Evolutionary conservation across 352 stramenopile species (phyloP), one percentile per base, ranked within the genome.

Genomic region (Phytopythium oedochilum): DNA sequence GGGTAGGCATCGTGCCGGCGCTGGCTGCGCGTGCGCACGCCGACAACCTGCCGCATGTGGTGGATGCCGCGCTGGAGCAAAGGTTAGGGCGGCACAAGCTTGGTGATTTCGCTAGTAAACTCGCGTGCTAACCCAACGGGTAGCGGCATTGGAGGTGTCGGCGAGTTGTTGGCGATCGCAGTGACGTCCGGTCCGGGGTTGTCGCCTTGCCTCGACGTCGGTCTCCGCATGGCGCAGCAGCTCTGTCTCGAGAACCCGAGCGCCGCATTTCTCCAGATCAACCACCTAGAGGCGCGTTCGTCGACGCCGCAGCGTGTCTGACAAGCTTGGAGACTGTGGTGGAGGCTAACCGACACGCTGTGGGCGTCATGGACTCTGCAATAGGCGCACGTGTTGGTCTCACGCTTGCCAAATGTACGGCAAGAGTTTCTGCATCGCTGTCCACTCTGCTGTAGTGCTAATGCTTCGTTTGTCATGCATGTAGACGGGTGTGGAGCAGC

Each of bases 111-210:
- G n/a, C n/a, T n/a, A n/a, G n/a, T n/a, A n/a, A n/a, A n/a, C n/a
- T n/a, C n/a, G n/a, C 42, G 26, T 45, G 22, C 12, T 29, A 3
- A 55, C 38, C 20, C 31, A 5, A 10, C 17, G 15, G 18, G n/a
- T 59, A 94, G 82, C 59, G 78, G 78, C n/a, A 47, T 92, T 25
- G 65, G 75, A 7, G 72, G 71, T 17, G 43, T 96, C 8, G 58
- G 74, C 6, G 82, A 98, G 35, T 77, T 99, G 20, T 86, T 97
- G 66, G 97, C 92, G 0, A 86, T 99, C 46, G 96, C 96, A 11
- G 96, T 98, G 49, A 99, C 97, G 2, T 91, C 97, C 12, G 96
- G 96, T 18, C 96, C 97, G 10, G 97, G 97, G 10, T 85, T 99
- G 52, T 95, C 98, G 55, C 97, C 98, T 45, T 99, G 96, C 79